Conservation (phyloP, 208 protist genomes). For the Naegleria fowleri region DNA sequence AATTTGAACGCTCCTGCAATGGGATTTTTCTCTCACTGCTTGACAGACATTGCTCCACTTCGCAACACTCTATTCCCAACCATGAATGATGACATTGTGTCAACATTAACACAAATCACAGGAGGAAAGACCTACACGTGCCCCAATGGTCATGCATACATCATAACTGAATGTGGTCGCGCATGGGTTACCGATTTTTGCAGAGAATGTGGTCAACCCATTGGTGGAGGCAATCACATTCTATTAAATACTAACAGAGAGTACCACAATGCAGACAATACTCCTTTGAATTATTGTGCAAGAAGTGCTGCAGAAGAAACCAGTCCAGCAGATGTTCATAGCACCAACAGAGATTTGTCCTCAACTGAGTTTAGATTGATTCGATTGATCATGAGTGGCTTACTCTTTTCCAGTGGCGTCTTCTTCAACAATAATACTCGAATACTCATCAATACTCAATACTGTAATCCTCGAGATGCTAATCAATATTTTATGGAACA, state of each 20-base stretch:
- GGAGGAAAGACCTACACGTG: not conserved
- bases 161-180: not conserved
- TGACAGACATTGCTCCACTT: too few relatives aligned
- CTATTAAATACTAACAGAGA: not conserved
- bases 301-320: not conserved
- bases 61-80: not conserved
- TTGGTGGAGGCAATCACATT: not conserved
- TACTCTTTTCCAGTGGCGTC: not conserved
- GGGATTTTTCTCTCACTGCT: not conserved
- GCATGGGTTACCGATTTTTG: not conserved
- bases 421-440: not conserved
- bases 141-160: conserved; percentile 3
- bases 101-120: not conserved
- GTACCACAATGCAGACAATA: not conserved
- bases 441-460: not conserved
- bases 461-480: not conserved
- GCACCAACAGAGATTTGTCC: not conserved
- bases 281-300: not conserved
- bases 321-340: not conserved
- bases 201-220: not conserved
- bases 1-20: not conserved
- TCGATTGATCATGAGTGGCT: not conserved
- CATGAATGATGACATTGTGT: not conserved
- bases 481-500: not conserved
- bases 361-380: not conserved